Base-by-base conservation (phyloP, 306 rosid species). In the Ormosia semicastrata region DNA sequence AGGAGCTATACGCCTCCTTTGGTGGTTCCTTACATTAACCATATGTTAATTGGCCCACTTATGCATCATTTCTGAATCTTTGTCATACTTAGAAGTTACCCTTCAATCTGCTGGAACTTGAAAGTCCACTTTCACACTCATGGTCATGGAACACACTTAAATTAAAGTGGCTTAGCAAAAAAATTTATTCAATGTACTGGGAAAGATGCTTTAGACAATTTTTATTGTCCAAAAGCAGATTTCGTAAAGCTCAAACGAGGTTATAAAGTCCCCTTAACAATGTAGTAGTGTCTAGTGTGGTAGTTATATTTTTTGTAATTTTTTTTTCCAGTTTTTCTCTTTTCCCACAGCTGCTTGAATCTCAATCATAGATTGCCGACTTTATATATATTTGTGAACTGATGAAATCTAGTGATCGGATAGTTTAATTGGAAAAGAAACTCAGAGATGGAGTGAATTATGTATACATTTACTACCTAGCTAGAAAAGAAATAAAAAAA, bases 71-170 rank as follows among this genome's bases (percentile, higher is more conserved):
- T 87, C 84, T 88, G 87, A 89, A 95, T 92, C 89, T 92, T 93
- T 95, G 96, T 92, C 96, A 93, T 90, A 85, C 98, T 87, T 93
- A 79, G 91, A 87, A 92, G 97, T 86, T 88, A 95, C 97, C 91
- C 92, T 90, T 88, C 77, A 83, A 72, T 86, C 83, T 64, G 68
- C 29, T 37, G 44, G 58, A 73, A 58, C 76, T 81, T 32, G 71
- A 77, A 88, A 81, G 69, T 83, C 73, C 85, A 78, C n/a, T n/a
- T n/a, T n/a, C n/a, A n/a, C n/a, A n/a, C 71, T 62, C 86, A 73
- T 88, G 79, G 66, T 40, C 81, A 75, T 89, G 83, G 34, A 77
- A 57, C 73, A 32, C 49, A 58, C 59, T 66, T 67, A 60, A 76
- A 81, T 24, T 24, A 24, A 24, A 87, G 75, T 70, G 71, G 76